These are phyloP conservation scores for Talaromyces trachyspermus DNA, from an alignment of 495 filamentous ascomycete genomes.

Conservation along the genomic window DNA sequence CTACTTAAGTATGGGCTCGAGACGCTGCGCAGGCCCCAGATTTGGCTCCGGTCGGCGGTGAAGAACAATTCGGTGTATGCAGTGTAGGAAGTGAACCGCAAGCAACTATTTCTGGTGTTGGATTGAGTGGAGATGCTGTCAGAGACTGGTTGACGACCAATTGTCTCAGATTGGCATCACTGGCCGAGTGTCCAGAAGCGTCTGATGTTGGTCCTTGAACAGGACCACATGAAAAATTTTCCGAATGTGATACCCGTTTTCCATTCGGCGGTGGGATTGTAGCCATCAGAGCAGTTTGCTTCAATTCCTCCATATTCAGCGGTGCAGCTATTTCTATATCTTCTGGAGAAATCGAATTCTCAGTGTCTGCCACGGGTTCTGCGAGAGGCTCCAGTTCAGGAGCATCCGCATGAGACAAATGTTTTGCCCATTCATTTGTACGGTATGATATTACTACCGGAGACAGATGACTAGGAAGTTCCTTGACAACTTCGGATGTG, in stretches of 20 bases:
- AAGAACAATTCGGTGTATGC: background rate
- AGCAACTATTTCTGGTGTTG: background rate
- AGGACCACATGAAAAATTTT: background rate
- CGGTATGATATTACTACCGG: constrained; percentile 73
- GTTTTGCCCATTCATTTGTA: constrained; percentile 96
- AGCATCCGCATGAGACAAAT: constrained; percentile 67
- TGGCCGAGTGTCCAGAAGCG: background rate
- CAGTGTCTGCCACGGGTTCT: constrained; percentile 17
- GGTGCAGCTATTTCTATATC: constrained; percentile 48
- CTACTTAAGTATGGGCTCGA: constrained; percentile 36
- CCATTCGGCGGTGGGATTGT: constrained; percentile 30
- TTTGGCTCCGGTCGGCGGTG: background rate
- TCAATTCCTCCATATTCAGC: constrained; percentile 57
- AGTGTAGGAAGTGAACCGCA: background rate
- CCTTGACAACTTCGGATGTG: constrained; percentile 28
- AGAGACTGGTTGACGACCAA: background rate
- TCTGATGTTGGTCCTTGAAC: background rate
- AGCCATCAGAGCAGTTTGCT: constrained; percentile 57
- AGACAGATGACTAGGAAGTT: constrained; percentile 43
- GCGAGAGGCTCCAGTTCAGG: constrained; percentile 58
- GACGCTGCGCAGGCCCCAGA: constrained; percentile 24
- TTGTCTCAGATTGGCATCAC: background rate
- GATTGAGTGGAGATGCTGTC: background rate
- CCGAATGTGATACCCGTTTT: constrained; percentile 5
- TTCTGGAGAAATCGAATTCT: constrained; percentile 8